These are phyloP conservation scores for Tolypocladium ovalisporum DNA, from an alignment of 2,329 filamentous ascomycete genomes.

Conservation along the genomic window DNA sequence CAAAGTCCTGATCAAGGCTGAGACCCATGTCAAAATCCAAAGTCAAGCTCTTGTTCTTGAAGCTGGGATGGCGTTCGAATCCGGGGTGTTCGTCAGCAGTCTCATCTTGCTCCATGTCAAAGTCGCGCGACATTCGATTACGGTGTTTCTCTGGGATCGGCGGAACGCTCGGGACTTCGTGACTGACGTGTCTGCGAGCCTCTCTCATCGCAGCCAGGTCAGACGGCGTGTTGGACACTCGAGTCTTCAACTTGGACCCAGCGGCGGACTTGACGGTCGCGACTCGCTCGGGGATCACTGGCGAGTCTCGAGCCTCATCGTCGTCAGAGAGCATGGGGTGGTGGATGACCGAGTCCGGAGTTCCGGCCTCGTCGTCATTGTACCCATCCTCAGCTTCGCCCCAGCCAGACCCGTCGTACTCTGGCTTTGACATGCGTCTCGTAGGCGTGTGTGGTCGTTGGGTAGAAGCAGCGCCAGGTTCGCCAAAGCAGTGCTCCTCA, in stretches of 20 bases:
- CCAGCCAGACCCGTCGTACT: slow-evolving; percentile 54
- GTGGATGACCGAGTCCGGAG: slow-evolving; percentile 84
- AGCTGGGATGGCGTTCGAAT: slow-evolving; percentile 56
- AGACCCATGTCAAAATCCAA: slow-evolving; percentile 74
- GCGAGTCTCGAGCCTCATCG: slow-evolving; percentile 39
- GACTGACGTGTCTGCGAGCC: slow-evolving; percentile 73
- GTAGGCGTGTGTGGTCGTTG: slow-evolving; percentile 39
- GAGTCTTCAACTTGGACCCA: slow-evolving; percentile 77
- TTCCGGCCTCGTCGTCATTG: slow-evolving; percentile 51
- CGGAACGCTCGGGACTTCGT: slow-evolving; percentile 51
- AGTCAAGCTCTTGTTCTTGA: slow-evolving; percentile 74
- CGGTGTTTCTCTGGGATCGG: slow-evolving; percentile 51
- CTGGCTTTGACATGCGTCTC: slow-evolving; percentile 41
- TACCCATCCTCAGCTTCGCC: slow-evolving; percentile 42
- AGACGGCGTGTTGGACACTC: slow-evolving; percentile 76
- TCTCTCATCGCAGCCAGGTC: slow-evolving; percentile 80
- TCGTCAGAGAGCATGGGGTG: slow-evolving; percentile 48
- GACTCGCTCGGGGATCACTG: slow-evolving; percentile 65
- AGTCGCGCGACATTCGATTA: slow-evolving; percentile 40
- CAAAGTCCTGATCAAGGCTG: slow-evolving; percentile 85
- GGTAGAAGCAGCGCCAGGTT: slow-evolving; percentile 23
- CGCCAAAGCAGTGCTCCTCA: slow-evolving; percentile 9
- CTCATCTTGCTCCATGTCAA: slow-evolving; percentile 25
- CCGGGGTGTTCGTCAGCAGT: slow-evolving; percentile 31
- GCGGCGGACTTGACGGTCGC: slow-evolving; percentile 81